Evolutionary conservation across 345 rosid species (phyloP).

Genomic region (Tarenaya hassleriana): DNA sequence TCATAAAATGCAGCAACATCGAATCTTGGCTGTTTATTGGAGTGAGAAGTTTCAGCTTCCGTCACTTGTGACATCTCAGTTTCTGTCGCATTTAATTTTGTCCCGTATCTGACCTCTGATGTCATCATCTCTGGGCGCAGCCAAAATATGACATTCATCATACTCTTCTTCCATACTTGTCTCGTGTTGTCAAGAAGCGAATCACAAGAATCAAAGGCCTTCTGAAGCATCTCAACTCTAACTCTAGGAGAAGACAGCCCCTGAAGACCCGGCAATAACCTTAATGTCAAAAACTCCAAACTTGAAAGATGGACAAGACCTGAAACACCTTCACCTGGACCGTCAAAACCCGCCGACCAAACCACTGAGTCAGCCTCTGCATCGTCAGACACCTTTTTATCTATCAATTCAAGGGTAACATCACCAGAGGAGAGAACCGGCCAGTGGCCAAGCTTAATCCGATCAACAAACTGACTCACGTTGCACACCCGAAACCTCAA

Average conservation of each 20-base stretch:
- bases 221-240: slow-evolving; percentile 70
- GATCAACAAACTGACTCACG: slow-evolving; percentile 40
- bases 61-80: slow-evolving; percentile 21
- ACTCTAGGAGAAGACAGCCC: slow-evolving; percentile 47
- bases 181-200: slow-evolving; percentile 62
- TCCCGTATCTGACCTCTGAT: slow-evolving; percentile 68
- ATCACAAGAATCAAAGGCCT: slow-evolving; percentile 66
- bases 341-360: slow-evolving; percentile 71
- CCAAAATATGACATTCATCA: slow-evolving; percentile 91
- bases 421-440: slow-evolving; percentile 60
- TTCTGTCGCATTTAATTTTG: slow-evolving; percentile 28
- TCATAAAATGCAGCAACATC: slow-evolving; percentile 85
- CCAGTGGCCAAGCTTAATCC: slow-evolving; percentile 87
- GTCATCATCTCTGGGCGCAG: slow-evolving; percentile 83
- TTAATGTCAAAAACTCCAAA: slow-evolving; percentile 56
- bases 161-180: slow-evolving; percentile 82
- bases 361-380: slow-evolving; percentile 34
- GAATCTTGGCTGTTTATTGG: slow-evolving; percentile 43
- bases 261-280: slow-evolving; percentile 45
- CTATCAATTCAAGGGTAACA: slow-evolving; percentile 53
- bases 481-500: slow-evolving; percentile 59
- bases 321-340: slow-evolving; percentile 75
- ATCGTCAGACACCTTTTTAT: slow-evolving; percentile 29
- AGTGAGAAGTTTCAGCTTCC: slow-evolving; percentile 26
- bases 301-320: slow-evolving; percentile 76